Evolutionary conservation across 768 basidiomycete species (phyloP).

Genomic region (Tricholoma hemisulphureum): DNA sequence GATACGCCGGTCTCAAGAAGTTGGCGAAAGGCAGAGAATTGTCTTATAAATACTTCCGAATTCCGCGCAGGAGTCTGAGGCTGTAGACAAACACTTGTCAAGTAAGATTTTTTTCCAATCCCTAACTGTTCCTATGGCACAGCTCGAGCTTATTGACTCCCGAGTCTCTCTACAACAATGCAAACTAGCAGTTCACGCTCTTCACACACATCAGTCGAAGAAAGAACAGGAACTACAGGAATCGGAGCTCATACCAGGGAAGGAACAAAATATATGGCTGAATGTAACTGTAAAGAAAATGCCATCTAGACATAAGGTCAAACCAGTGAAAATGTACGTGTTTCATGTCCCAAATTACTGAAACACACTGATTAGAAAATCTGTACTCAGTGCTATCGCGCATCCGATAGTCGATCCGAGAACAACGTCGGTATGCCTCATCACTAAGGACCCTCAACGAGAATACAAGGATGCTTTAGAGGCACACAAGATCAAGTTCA

Average conservation of each 20-base stretch:
- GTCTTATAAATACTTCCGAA: no score
- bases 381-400: conserved; percentile 59
- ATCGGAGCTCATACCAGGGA: conserved; percentile 70
- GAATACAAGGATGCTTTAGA: conserved; percentile 94
- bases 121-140: conserved; percentile 35
- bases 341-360: neutral
- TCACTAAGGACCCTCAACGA: conserved; percentile 94
- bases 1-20: neutral
- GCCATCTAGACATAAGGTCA: conserved; percentile 69
- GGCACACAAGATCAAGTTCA: conserved; percentile 77
- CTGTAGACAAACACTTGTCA: conserved; percentile 16
- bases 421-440: conserved; percentile 77
- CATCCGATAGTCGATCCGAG: conserved; percentile 85
- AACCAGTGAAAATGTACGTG: conserved; percentile 82
- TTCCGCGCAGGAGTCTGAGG: no score
- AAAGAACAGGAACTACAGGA: conserved; percentile 64
- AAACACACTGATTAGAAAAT: conserved; percentile 10
- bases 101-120: conserved; percentile 12
- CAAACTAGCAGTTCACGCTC: conserved; percentile 73
- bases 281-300: conserved; percentile 85
- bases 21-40: no score
- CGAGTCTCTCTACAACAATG: conserved; percentile 74
- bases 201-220: conserved; percentile 69
- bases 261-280: conserved; percentile 88
- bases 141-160: conserved; percentile 60